phyloP scores from a whole-genome alignment of 2,329 filamentous ascomycete species.

The Exophiala xenobiotica region DNA sequence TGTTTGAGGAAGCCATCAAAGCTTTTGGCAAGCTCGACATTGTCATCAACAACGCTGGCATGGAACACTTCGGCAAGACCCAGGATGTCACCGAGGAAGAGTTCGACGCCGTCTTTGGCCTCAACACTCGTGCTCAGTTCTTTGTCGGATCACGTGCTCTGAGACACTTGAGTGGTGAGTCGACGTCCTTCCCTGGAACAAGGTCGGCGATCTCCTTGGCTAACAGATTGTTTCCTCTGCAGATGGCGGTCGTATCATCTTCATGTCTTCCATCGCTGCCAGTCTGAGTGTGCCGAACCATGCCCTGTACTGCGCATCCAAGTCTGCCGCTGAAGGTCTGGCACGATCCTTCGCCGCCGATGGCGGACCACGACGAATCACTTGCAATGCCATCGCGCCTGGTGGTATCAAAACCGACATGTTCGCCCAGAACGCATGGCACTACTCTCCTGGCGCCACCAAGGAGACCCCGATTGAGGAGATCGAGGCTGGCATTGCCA shows the following conservation, averaged over 20 bases:
- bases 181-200: not conserved
- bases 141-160: constrained; percentile 69
- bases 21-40: constrained; percentile 33
- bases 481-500: constrained; percentile 57
- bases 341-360: constrained; percentile 70
- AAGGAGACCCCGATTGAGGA: constrained; percentile 47
- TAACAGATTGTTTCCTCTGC: constrained; percentile 9
- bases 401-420: constrained; percentile 75
- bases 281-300: constrained; percentile 68
- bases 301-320: constrained; percentile 68
- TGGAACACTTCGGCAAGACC: constrained; percentile 49
- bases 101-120: constrained; percentile 59
- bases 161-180: constrained; percentile 55
- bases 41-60: constrained; percentile 30
- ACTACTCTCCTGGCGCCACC: constrained; percentile 60
- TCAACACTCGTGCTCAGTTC: constrained; percentile 64
- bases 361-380: constrained; percentile 66
- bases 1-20: constrained; percentile 44
- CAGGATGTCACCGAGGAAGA: constrained; percentile 64
- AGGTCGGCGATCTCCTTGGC: not conserved
- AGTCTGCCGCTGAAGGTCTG: constrained; percentile 72
- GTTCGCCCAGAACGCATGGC: constrained; percentile 70
- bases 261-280: constrained; percentile 58
- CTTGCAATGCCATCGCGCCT: constrained; percentile 70
- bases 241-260: constrained; percentile 53